Conservation (phyloP, 108 stramenopile genomes). For the Cylindrotheca closterium region DNA sequence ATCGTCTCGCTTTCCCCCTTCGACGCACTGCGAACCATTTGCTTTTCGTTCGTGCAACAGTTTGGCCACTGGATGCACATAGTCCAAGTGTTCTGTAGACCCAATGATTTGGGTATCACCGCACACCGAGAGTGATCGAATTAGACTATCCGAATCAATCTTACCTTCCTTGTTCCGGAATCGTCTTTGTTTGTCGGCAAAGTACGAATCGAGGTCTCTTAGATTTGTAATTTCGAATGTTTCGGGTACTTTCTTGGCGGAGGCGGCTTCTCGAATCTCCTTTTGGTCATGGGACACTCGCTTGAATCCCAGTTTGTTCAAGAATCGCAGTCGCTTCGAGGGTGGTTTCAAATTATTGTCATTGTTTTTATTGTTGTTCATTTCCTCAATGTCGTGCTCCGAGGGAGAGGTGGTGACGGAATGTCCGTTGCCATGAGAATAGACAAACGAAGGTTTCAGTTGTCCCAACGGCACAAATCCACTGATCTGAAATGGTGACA, state of each 20-base stretch:
- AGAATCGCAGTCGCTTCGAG: constrained; percentile 1
- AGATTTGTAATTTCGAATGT: constrained; percentile 13
- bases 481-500: too few relatives aligned
- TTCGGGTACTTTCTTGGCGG: background rate
- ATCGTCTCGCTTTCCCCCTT: constrained; percentile 15
- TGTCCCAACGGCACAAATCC: too few relatives aligned
- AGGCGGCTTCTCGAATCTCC: background rate
- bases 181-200: constrained; percentile 28
- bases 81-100: constrained; percentile 46
- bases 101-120: constrained; percentile 86
- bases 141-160: constrained; percentile 59
- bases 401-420: too few relatives aligned
- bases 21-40: constrained; percentile 15
- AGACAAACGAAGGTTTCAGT: too few relatives aligned
- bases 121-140: constrained; percentile 52
- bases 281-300: constrained; percentile 1
- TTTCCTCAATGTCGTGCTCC: too few relatives aligned
- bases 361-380: too few relatives aligned
- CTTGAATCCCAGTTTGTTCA: constrained; percentile 10
- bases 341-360: too few relatives aligned
- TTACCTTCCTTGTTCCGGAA: constrained; percentile 43
- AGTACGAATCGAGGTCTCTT: constrained; percentile 20
- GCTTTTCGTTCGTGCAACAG: constrained; percentile 61
- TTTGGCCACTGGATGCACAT: constrained; percentile 73
- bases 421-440: too few relatives aligned